These are phyloP conservation scores for Basipetospora sp. DNA, from an alignment of 2,329 filamentous ascomycete genomes.

Conservation along the genomic window DNA sequence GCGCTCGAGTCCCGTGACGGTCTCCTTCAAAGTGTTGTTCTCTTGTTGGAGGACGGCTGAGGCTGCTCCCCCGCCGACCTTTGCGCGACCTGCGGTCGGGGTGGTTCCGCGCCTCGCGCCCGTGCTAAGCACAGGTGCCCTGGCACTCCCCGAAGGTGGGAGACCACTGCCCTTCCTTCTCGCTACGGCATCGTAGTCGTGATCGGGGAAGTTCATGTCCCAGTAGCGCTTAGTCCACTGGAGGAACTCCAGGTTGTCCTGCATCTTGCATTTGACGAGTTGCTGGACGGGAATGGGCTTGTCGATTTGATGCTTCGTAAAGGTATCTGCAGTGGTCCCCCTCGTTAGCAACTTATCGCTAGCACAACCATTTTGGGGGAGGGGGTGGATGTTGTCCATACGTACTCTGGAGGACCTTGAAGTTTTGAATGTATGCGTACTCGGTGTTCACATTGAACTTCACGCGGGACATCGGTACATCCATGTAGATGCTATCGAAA, in stretches of 20 bases:
- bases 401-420: conserved; percentile 92
- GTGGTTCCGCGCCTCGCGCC: conserved; percentile 40
- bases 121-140: conserved; percentile 34
- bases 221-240: conserved; percentile 95
- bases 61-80: conserved; percentile 29
- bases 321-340: no score
- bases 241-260: conserved; percentile 97
- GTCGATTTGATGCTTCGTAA: conserved; percentile 75
- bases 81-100: conserved; percentile 36
- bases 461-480: conserved; percentile 87
- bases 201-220: conserved; percentile 95
- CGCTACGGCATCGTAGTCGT: conserved; percentile 83
- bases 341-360: background rate
- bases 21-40: conserved; percentile 83
- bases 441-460: conserved; percentile 97
- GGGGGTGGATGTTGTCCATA: no score
- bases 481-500: conserved; percentile 94
- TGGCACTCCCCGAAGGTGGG: conserved; percentile 31
- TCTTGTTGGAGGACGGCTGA: conserved; percentile 66
- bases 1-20: conserved; percentile 82
- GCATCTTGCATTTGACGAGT: conserved; percentile 98
- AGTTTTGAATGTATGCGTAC: conserved; percentile 96
- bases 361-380: conserved; percentile 1
- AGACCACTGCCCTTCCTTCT: conserved; percentile 66
- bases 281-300: conserved; percentile 77